Conservation (phyloP, 2,329 filamentous ascomycete genomes). For the Diplodia sapinea region DNA sequence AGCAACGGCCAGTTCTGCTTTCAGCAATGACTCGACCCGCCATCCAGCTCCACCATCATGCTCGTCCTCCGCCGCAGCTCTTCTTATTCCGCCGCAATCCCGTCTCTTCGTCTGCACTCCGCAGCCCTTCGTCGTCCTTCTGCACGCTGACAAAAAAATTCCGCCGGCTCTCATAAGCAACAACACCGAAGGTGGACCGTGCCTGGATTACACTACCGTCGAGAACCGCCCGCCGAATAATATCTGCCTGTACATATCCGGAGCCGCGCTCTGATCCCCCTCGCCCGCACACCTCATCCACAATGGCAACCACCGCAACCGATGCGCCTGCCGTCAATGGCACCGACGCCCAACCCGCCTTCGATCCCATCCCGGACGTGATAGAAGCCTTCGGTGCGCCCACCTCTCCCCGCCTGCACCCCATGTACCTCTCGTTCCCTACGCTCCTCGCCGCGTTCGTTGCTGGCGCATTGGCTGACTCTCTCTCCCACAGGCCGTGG, state of each 20-base stretch:
- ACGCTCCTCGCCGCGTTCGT: background rate
- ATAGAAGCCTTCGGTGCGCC: slow-evolving; percentile 52
- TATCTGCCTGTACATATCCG: slow-evolving; percentile 1
- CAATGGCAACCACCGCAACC: slow-evolving; percentile 13
- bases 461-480: slow-evolving; percentile 29
- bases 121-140: background rate
- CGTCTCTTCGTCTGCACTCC: background rate
- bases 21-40: slow-evolving; percentile 12
- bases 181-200: slow-evolving; percentile 16
- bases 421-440: background rate
- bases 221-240: background rate
- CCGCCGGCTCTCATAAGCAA: slow-evolving; percentile 26
- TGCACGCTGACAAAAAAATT: slow-evolving; percentile 15
- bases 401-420: background rate
- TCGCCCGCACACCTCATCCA: background rate
- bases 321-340: slow-evolving; percentile 24
- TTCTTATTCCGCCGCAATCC: background rate
- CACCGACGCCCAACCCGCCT: slow-evolving; percentile 43
- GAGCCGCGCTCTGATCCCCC: background rate
- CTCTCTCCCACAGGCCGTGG: slow-evolving; percentile 56
- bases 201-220: slow-evolving; percentile 19
- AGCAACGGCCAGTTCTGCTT: slow-evolving; percentile 4
- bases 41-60: slow-evolving; percentile 14
- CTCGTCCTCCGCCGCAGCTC: background rate
- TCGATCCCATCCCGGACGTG: slow-evolving; percentile 55